Conservation (phyloP, 306 rosid species). For the Prosopis cineraria region DNA sequence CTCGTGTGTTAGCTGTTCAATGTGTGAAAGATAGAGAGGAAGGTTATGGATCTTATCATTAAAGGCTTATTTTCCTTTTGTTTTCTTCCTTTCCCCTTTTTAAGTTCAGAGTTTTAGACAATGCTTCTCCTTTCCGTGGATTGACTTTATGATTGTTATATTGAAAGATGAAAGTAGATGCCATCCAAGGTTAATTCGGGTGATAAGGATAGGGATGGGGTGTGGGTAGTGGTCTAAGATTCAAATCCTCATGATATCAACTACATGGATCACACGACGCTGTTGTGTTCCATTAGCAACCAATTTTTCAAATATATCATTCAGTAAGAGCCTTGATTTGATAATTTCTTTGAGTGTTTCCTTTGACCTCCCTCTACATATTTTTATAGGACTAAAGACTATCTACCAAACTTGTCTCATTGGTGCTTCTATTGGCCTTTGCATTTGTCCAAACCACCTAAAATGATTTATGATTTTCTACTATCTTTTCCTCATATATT, state of each 20-base stretch:
- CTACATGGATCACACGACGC: no score
- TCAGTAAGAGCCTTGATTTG: neutral
- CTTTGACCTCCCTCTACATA: neutral
- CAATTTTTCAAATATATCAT: neutral
- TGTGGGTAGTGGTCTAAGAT: no score
- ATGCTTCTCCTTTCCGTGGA: neutral
- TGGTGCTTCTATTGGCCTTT: neutral
- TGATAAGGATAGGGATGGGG: neutral
- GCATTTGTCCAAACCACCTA: neutral
- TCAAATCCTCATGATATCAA: neutral
- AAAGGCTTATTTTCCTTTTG: neutral
- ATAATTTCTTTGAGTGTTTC: neutral
- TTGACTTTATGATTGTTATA: conserved; percentile 5
- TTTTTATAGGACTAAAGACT: neutral
- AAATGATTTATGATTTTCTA: neutral
- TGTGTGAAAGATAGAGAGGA: no score
- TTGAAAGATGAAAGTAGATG: neutral
- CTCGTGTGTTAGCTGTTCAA: no score
- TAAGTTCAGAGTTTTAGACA: neutral
- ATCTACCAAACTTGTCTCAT: neutral
- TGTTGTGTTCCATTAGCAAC: neutral
- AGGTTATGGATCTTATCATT: neutral
- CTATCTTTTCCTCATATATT: neutral
- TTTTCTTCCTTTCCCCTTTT: neutral
- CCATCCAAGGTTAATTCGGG: neutral